phyloP scores from a whole-genome alignment of 1,284 basidiomycete genomes.

The Rhizoctonia solani region DNA sequence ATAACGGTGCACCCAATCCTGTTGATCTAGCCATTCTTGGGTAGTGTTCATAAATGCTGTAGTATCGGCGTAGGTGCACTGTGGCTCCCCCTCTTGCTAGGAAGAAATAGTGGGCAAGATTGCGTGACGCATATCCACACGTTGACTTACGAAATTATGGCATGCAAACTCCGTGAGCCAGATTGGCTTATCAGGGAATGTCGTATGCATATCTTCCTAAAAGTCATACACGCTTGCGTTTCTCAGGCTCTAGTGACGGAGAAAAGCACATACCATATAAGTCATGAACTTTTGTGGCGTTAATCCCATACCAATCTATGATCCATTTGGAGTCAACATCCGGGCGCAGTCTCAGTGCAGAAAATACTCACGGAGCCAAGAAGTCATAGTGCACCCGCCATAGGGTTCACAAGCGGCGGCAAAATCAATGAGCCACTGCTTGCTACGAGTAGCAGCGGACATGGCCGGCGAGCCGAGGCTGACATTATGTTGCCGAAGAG shows the following conservation, averaged over 20 bases:
- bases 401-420: slow-evolving; percentile 46
- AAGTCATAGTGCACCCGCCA: slow-evolving; percentile 52
- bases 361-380: slow-evolving; percentile 46
- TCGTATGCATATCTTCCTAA: slow-evolving; percentile 52
- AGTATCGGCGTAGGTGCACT: slow-evolving; percentile 48
- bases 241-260: background rate
- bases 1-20: slow-evolving; percentile 53
- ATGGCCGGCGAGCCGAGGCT: slow-evolving; percentile 52
- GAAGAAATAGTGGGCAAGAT: background rate
- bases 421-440: slow-evolving; percentile 51
- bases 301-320: slow-evolving; percentile 61
- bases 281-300: slow-evolving; percentile 54
- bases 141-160: slow-evolving; percentile 47
- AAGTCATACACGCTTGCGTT: background rate
- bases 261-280: slow-evolving; percentile 48
- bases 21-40: slow-evolving; percentile 51
- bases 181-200: slow-evolving; percentile 55
- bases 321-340: background rate
- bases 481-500: slow-evolving; percentile 42
- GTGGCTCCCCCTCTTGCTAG: slow-evolving; percentile 40
- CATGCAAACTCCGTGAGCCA: slow-evolving; percentile 74
- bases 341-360: background rate
- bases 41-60: slow-evolving; percentile 51
- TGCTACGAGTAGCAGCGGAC: slow-evolving; percentile 49
- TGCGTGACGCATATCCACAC: background rate